Conservation (phyloP, 73 alveolate species). For the Uronychia binucleata region DNA sequence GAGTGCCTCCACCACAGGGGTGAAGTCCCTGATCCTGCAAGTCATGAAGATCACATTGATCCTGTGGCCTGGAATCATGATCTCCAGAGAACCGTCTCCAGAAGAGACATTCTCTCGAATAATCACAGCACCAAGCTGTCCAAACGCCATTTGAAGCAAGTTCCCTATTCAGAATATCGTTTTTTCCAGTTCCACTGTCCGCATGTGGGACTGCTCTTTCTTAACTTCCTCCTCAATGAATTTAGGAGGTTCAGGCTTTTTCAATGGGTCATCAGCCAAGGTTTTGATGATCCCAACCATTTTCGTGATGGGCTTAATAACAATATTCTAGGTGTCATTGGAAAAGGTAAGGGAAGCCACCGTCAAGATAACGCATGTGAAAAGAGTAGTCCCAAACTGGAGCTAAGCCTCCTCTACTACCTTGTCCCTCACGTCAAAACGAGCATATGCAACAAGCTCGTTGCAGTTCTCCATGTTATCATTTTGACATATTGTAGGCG, state of each 20-base stretch:
- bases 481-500: slow-evolving; percentile 43
- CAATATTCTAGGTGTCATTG: slow-evolving; percentile 69
- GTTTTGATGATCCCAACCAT: slow-evolving; percentile 71
- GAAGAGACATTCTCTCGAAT: slow-evolving; percentile 60
- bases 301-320: slow-evolving; percentile 77
- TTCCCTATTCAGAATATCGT: slow-evolving; percentile 72
- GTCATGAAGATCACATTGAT: slow-evolving; percentile 63
- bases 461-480: slow-evolving; percentile 49
- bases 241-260: slow-evolving; percentile 53
- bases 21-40: slow-evolving; percentile 50
- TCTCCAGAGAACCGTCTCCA: slow-evolving; percentile 64
- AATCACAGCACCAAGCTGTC: slow-evolving; percentile 65
- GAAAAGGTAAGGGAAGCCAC: slow-evolving; percentile 69
- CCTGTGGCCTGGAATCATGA: slow-evolving; percentile 73
- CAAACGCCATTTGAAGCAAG: slow-evolving; percentile 69
- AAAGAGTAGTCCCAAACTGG: slow-evolving; percentile 59
- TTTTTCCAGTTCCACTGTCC: slow-evolving; percentile 66
- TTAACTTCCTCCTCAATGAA: slow-evolving; percentile 49
- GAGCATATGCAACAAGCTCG: slow-evolving; percentile 65
- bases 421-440: slow-evolving; percentile 46
- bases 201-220: slow-evolving; percentile 40
- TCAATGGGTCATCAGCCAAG: slow-evolving; percentile 76
- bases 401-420: slow-evolving; percentile 38
- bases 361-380: slow-evolving; percentile 69
- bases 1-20: slow-evolving; percentile 44